These are phyloP conservation scores for Gracilaria domingensis DNA, from an alignment of 23 red algal genomes.

Conservation along the genomic window DNA sequence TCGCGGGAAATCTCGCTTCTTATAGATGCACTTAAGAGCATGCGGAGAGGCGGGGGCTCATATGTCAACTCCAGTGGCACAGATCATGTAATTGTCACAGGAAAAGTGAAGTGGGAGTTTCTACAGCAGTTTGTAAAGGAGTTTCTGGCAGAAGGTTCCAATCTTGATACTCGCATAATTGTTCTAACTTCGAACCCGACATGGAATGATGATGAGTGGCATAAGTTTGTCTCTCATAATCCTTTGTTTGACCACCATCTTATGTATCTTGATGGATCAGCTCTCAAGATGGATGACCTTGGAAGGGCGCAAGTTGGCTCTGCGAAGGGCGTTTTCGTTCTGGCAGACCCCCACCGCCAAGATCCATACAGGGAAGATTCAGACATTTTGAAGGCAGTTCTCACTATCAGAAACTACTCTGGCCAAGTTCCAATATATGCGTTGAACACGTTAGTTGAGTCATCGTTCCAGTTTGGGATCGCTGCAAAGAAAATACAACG, in stretches of 20 bases:
- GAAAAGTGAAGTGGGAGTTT: slow-evolving; percentile 82
- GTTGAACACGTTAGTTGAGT: slow-evolving; percentile 70
- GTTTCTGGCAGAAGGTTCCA: slow-evolving; percentile 68
- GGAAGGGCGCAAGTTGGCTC: slow-evolving; percentile 57
- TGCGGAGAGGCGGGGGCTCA: slow-evolving; percentile 71
- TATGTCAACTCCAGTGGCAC: slow-evolving; percentile 61
- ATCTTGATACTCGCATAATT: slow-evolving; percentile 71
- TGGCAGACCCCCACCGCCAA: slow-evolving; percentile 57
- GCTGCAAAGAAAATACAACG: slow-evolving; percentile 65
- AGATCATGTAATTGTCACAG: slow-evolving; percentile 79
- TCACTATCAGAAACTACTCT: slow-evolving; percentile 78
- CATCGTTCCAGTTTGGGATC: slow-evolving; percentile 83
- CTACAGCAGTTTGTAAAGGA: slow-evolving; percentile 81
- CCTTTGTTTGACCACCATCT: slow-evolving; percentile 72
- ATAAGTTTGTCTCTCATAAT: slow-evolving; percentile 62
- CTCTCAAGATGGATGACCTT: slow-evolving; percentile 65
- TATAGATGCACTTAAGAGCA: slow-evolving; percentile 72
- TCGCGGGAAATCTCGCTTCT: slow-evolving; percentile 77
- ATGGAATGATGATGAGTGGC: slow-evolving; percentile 81
- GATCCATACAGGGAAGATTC: slow-evolving; percentile 82
- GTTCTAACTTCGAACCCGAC: slow-evolving; percentile 61
- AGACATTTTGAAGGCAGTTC: slow-evolving; percentile 77
- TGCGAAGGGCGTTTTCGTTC: slow-evolving; percentile 78
- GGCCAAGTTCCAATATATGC: slow-evolving; percentile 81
- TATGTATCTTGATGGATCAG: slow-evolving; percentile 76